Evolutionary conservation across 345 rosid species (phyloP), one percentile per base, ranked within the genome.

Genomic region (Trapa incisa): DNA sequence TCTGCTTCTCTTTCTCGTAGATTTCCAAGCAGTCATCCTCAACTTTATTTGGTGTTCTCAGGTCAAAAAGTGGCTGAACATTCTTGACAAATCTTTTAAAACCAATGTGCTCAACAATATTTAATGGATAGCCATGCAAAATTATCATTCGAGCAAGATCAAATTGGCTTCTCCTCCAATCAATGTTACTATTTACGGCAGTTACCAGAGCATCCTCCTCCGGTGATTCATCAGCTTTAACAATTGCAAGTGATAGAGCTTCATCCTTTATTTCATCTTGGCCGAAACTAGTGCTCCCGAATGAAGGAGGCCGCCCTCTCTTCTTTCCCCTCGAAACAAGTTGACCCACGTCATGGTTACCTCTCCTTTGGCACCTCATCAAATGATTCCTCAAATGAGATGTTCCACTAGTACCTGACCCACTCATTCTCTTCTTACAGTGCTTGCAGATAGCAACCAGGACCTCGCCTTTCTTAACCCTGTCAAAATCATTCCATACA

Each of bases 401-500:
- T 1, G 96, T 87, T n/a, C 94, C 96, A 37, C 96, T 87, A 15
- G 87, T 77, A 65, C 94, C 87, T 1, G 96, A 89, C 39, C 91
- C 94, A 61, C 91, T 89, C 37, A 89, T 87, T 29, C 78, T 76
- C 76, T 84, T 89, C 74, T 87, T 83, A 71, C 96, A 89, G 61
- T 87, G 96, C 78, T 86, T 78, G 72, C 96, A 89, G 68, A 89
- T 78, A 43, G 96, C 94, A 8, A 87, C 79, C 62, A 67, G 82
- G 2, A 73, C 81, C 4, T 89, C 94, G 1, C 92, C 94, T 70
- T 82, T 86, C 71, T 82, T 87, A 32, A 86, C 81, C 70, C 88
- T 75, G 71, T 89, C 94, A 43, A 87, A 89, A 78, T 89, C 96
- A 61, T 86, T 89, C 96, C 96, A 89, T 85, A 87, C 94, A 16